phyloP scores from a whole-genome alignment of 2,329 filamentous ascomycete species.

The Hypoxylon sp. region DNA sequence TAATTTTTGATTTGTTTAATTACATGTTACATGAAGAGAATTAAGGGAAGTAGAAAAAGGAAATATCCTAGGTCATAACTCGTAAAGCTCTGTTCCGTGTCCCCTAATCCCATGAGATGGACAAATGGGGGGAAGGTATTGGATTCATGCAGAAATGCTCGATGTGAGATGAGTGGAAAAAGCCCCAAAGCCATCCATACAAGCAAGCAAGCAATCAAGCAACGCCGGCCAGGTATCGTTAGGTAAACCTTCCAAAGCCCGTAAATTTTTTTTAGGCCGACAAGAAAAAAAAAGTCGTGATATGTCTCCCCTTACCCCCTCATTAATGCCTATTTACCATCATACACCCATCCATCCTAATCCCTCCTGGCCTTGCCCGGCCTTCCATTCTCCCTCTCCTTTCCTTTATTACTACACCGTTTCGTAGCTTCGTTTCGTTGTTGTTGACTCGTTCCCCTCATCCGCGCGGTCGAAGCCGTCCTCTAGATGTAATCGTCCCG shows the following conservation, averaged over 20 bases:
- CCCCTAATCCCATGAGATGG: not conserved
- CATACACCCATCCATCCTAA: constrained; percentile 1
- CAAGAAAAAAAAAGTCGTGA: constrained; percentile 10
- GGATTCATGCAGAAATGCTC: constrained; percentile 15
- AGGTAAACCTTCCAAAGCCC: constrained; percentile 17
- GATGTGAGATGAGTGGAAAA: constrained; percentile 10
- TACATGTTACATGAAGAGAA: constrained; percentile 16
- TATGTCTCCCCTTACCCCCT: constrained; percentile 3
- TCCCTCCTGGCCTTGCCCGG: not conserved
- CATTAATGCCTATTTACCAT: constrained; percentile 26
- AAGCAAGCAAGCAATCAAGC: constrained; percentile 14
- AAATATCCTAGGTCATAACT: constrained; percentile 29
- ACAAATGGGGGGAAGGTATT: not conserved
- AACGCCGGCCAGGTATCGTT: constrained; percentile 25
- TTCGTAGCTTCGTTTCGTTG: not conserved
- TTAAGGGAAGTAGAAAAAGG: constrained; percentile 8
- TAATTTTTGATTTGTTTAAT: constrained; percentile 2
- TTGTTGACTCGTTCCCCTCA: not conserved
- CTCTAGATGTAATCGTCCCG: constrained; percentile 38
- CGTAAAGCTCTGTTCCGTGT: constrained; percentile 9
- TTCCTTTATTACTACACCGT: constrained; percentile 20
- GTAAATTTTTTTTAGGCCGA: constrained; percentile 7
- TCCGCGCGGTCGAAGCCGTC: constrained; percentile 21
- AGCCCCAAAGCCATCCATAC: not conserved
- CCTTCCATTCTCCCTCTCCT: constrained; percentile 4